These are phyloP conservation scores for Boechera retrofracta DNA, from an alignment of 345 rosid species.

Conservation along the genomic window DNA sequence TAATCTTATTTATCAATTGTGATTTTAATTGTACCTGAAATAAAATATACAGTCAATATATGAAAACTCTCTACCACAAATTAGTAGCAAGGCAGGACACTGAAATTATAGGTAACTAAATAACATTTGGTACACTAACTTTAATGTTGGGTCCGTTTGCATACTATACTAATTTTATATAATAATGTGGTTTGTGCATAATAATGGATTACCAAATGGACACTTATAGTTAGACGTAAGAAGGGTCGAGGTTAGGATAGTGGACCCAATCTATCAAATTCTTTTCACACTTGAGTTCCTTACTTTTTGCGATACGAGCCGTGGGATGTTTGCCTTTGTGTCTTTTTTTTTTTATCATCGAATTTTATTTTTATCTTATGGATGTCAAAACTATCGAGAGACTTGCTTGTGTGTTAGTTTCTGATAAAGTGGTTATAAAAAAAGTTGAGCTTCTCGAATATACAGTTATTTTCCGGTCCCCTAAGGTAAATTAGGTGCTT, in stretches of 20 bases:
- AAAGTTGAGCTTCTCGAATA: too few relatives aligned
- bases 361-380: background rate
- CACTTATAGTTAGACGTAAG: slow-evolving; percentile 18
- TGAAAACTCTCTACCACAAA: background rate
- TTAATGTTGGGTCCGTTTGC: slow-evolving; percentile 18
- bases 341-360: background rate
- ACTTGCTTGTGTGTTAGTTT: slow-evolving; percentile 1
- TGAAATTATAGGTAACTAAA: background rate
- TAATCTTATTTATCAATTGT: background rate
- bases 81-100: background rate
- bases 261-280: slow-evolving; percentile 30
- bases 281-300: slow-evolving; percentile 37
- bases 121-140: slow-evolving; percentile 6
- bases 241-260: slow-evolving; percentile 12
- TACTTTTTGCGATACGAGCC: slow-evolving; percentile 33
- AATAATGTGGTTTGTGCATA: slow-evolving; percentile 19
- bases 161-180: background rate
- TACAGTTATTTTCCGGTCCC: background rate
- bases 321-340: slow-evolving; percentile 32
- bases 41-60: background rate
- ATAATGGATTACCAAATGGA: slow-evolving; percentile 41
- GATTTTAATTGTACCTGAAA: background rate
- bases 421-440: background rate
- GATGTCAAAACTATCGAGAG: background rate
- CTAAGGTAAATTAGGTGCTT: background rate